These are phyloP conservation scores for Solanum medicagineum DNA, from an alignment of 257 asterid genomes.

Conservation along the genomic window DNA sequence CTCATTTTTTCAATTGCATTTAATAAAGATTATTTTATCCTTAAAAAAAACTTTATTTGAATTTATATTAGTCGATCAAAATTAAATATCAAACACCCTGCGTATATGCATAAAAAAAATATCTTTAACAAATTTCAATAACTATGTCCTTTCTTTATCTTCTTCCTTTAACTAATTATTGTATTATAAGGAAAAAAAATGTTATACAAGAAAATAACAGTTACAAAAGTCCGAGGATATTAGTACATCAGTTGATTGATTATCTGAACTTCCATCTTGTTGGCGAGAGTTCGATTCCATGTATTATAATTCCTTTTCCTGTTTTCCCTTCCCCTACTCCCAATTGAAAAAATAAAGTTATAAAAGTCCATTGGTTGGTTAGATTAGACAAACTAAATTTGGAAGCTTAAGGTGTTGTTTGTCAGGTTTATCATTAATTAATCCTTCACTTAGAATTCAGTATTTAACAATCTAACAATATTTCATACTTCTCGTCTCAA, in stretches of 20 bases:
- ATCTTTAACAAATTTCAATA: background rate
- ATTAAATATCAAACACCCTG: no score
- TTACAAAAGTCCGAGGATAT: background rate
- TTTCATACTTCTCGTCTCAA: no score
- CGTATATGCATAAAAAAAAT: no score
- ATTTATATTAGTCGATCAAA: no score
- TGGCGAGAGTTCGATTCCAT: no score
- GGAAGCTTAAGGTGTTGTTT: background rate
- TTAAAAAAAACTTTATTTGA: background rate
- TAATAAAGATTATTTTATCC: rapidly evolving
- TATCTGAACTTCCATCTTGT: no score
- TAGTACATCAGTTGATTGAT: no score
- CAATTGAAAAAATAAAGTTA: background rate
- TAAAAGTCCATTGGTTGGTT: background rate
- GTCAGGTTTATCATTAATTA: background rate
- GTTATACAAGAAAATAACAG: background rate
- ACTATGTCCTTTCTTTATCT: background rate
- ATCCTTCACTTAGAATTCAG: background rate
- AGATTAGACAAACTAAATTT: background rate
- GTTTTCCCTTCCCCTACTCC: no score
- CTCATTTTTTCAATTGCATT: background rate
- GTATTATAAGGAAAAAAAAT: background rate
- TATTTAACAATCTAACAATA: no score
- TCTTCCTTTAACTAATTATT: background rate
- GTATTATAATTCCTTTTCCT: no score